Evolutionary conservation across 2,329 filamentous ascomycete genomes (phyloP).

Genomic region (Cytospora piceae): DNA sequence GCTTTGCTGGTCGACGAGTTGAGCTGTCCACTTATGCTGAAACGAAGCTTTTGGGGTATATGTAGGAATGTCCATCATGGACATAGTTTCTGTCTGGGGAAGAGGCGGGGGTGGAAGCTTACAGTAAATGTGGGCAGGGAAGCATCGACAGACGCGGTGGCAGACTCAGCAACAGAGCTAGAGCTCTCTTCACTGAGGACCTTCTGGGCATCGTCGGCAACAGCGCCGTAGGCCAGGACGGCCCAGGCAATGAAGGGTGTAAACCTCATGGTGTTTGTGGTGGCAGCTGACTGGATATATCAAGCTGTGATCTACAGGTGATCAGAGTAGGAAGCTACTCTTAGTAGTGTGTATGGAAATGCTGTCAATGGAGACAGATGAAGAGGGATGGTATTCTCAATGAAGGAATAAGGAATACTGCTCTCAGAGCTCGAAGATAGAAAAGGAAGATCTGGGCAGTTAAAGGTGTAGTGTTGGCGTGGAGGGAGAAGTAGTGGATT

Average conservation of each 20-base stretch:
- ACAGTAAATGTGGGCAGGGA: conserved; percentile 87
- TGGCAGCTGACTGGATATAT: conserved; percentile 16
- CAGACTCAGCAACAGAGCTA: conserved; percentile 48
- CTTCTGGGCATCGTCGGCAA: conserved; percentile 69
- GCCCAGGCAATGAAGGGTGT: conserved; percentile 77
- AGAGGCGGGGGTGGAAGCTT: conserved; percentile 47
- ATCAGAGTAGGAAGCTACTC: conserved; percentile 23
- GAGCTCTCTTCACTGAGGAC: conserved; percentile 52
- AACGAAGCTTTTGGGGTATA: background rate
- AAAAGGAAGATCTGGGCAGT: conserved; percentile 28
- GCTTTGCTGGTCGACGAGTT: conserved; percentile 11
- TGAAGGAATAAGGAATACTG: conserved; percentile 36
- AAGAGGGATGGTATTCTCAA: conserved; percentile 36
- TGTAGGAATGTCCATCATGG: background rate
- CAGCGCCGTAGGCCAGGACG: conserved; percentile 70
- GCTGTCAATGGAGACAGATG: conserved; percentile 35
- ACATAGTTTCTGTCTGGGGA: conserved; percentile 3
- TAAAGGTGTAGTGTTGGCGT: conserved; percentile 5
- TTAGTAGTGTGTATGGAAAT: conserved; percentile 7
- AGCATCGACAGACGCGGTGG: conserved; percentile 60
- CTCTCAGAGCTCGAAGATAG: conserved; percentile 45
- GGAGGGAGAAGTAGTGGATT: conserved; percentile 27
- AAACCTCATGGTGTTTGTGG: conserved; percentile 70
- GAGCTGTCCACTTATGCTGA: background rate
- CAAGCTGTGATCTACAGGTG: conserved; percentile 22